Percentiles rank a stretch among this genome's conserved stretches.
These are phyloP conservation scores for Tuctoria greenei DNA, from an alignment of 176 grass and related monocot species.

Conservation along the genomic window DNA sequence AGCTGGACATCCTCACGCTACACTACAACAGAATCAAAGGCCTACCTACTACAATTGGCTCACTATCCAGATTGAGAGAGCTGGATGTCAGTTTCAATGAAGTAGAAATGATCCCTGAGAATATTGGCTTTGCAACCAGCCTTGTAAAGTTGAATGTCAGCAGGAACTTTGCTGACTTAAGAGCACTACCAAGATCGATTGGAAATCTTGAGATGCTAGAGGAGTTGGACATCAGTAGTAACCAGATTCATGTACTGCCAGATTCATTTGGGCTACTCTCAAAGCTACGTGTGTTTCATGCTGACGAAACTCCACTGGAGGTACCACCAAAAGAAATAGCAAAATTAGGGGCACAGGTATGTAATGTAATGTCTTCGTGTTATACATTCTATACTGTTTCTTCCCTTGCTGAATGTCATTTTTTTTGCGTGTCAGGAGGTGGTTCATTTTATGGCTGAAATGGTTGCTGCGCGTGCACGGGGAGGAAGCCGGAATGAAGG, in stretches of 20 bases:
- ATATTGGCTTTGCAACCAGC: conserved; percentile 68
- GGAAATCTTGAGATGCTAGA: conserved; percentile 95
- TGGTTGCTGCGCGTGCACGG: conserved; percentile 58
- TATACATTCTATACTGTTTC: conserved; percentile 11
- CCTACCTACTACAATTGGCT: conserved; percentile 84
- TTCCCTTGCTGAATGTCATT: conserved; percentile 23
- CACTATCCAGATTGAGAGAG: conserved; percentile 73
- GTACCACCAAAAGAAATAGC: conserved; percentile 79
- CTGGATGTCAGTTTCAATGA: conserved; percentile 95
- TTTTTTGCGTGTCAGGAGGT: conserved; percentile 50
- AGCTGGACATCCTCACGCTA: conserved; percentile 73
- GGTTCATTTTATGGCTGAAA: conserved; percentile 76
- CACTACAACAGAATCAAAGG: conserved; percentile 94
- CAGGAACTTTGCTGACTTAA: conserved; percentile 90
- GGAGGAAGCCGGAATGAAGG: conserved; percentile 43
- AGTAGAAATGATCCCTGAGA: conserved; percentile 78
- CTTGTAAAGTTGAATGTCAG: conserved; percentile 82
- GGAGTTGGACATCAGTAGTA: conserved; percentile 91
- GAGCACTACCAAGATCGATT: conserved; percentile 69
- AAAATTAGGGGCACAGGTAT: conserved; percentile 90
- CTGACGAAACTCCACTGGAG: conserved; percentile 92
- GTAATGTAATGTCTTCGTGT: conserved; percentile 6
- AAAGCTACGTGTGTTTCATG: conserved; percentile 67
- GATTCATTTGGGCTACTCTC: conserved; percentile 70
- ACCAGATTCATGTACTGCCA: conserved; percentile 86